Conservation (phyloP, 352 stramenopile species). For the Blastocystis hominis region DNA sequence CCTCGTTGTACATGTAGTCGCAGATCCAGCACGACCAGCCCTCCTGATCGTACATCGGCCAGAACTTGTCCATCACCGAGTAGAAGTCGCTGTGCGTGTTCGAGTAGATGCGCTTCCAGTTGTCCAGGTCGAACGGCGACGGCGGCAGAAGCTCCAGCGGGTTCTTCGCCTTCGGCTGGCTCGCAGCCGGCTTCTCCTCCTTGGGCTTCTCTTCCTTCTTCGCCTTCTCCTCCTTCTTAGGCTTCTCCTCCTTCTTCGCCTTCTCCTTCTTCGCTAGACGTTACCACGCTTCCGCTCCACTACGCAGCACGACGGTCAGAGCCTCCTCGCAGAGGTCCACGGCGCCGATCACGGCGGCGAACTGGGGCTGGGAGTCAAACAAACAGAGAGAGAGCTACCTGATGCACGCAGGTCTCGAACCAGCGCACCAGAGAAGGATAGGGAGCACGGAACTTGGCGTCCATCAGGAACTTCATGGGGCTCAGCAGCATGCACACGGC, state of each 20-base stretch:
- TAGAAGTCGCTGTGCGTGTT: constrained; percentile 72
- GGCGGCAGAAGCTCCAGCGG: constrained; percentile 76
- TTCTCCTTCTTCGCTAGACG: constrained; percentile 55
- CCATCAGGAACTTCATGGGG: constrained; percentile 82
- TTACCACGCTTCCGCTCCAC: not conserved
- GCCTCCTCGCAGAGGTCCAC: constrained; percentile 73
- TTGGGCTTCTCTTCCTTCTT: too few species aligned
- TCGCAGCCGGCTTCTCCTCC: constrained; percentile 58
- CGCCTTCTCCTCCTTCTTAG: too few species aligned
- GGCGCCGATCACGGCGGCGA: constrained; percentile 78
- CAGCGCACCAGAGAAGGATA: constrained; percentile 78
- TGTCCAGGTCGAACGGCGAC: constrained; percentile 72
- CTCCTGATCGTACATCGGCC: constrained; percentile 74
- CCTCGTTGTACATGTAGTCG: constrained; percentile 83
- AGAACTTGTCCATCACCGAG: constrained; percentile 78
- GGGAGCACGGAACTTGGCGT: constrained; percentile 74
- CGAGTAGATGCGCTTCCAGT: constrained; percentile 82
- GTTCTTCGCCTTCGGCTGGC: constrained; percentile 70
- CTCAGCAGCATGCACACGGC: constrained; percentile 77
- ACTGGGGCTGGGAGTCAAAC: constrained; percentile 67
- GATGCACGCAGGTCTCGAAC: constrained; percentile 83
- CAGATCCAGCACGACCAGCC: constrained; percentile 80
- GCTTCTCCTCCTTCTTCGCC: constrained; percentile 56
- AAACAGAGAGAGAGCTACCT: constrained; percentile 60
- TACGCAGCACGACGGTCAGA: not conserved